Base-by-base conservation (phyloP, 768 basidiomycete genomes). In the Cyclocybe aegerita region DNA sequence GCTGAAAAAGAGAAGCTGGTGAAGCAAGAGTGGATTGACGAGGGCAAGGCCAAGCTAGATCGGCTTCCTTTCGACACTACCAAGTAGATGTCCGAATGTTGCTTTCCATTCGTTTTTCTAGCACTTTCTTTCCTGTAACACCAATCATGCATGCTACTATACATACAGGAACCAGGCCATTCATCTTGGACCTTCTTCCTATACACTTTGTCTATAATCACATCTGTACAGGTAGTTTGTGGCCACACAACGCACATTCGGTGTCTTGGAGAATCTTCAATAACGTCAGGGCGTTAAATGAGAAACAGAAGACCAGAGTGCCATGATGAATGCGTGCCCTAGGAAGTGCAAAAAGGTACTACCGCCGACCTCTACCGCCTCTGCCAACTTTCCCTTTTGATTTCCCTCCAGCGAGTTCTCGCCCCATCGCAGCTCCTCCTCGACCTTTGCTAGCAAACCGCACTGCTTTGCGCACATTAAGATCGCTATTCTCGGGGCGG, bases 381-480 rank as follows among this genome's bases (percentile, higher is more conserved):
- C 61, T 50, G 29, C 50, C 32, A 32, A 66, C 59, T 36, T 65
- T 60, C 33, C 65, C 59, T 2, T 69, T 62, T 16, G 70, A 60
- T 51, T 67, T 67, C 10, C 60, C 57, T n/a, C 66, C 60, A 33
- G 68, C 61, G 4, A 67, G 57, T 46, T 75, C 71, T 40, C 78
- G 67, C 3, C 76, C 82, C 31, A 90, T 65, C 2, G 87, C 78
- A 40, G 79, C 64, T 7, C 81, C 79, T 14, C 88, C 89, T 47
- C 75, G 74, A 1, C 88, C 86, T 65, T 81, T 86, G 56, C 84
- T 90, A 14, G 83, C 86, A 45, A 78, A 76, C 39, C 88, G 76
- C 16, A 98, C 83, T 0, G 95, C 95, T 67, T 98, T 98, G 50
- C 96, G 80, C 0, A 88, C 80, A 65, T 98, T 95, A 46, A 99